Conservation (phyloP, 768 basidiomycete species). For the Lactarius deliciosus region DNA sequence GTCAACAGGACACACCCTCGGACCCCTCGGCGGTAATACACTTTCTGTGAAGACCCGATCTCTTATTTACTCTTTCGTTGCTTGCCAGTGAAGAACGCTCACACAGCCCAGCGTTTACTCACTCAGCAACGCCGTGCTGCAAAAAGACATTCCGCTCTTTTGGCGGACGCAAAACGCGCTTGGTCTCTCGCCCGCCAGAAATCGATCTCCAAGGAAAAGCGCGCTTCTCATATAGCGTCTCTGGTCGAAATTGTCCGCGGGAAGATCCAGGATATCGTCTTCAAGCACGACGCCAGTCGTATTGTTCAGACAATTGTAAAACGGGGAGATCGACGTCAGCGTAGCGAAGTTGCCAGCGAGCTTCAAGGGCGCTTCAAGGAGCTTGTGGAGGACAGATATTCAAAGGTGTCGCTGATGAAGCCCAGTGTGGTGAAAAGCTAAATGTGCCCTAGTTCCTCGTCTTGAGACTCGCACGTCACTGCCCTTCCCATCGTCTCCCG, state of each 20-base stretch:
- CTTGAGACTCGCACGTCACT: constrained; percentile 72
- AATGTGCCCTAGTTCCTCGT: constrained; percentile 62
- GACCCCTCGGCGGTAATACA: background rate
- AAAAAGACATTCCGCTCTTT: constrained; percentile 72
- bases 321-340: constrained; percentile 68
- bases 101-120: constrained; percentile 65
- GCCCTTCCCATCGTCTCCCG: constrained; percentile 68
- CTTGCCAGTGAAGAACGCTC: constrained; percentile 60
- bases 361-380: constrained; percentile 77
- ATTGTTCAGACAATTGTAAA: constrained; percentile 83
- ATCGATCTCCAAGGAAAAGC: constrained; percentile 64
- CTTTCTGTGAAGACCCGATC: no score
- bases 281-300: constrained; percentile 90
- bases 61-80: background rate
- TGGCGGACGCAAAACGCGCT: constrained; percentile 68
- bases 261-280: constrained; percentile 78
- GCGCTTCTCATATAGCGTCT: constrained; percentile 68
- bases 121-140: constrained; percentile 70
- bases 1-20: background rate
- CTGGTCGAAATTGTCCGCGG: constrained; percentile 79
- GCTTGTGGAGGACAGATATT: constrained; percentile 85
- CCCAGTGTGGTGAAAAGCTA: constrained; percentile 6
- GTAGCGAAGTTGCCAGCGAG: constrained; percentile 80
- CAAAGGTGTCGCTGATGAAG: constrained; percentile 54
- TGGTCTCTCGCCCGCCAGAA: constrained; percentile 79